Percentiles rank a stretch among this genome's conserved stretches.
phyloP scores from a whole-genome alignment of 257 asterid species.

The Solanum phureja region DNA sequence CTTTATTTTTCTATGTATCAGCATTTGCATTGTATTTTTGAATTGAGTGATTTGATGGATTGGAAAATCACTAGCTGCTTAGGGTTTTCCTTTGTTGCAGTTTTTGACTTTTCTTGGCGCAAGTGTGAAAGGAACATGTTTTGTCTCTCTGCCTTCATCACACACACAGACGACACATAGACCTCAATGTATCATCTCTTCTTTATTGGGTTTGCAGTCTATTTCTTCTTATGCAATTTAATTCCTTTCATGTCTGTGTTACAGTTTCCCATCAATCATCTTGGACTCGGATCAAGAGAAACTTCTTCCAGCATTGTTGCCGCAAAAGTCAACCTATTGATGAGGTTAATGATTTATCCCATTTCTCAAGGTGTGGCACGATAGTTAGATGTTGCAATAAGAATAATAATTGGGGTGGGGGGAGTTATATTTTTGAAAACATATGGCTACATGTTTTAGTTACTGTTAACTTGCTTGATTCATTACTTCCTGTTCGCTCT shows the following conservation, averaged over 20 bases:
- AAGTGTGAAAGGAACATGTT: neutral
- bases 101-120: neutral
- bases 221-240: neutral
- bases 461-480: neutral
- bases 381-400: neutral
- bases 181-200: neutral
- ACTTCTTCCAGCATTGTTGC: slow-evolving; percentile 57
- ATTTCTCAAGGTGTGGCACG: neutral
- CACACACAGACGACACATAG: neutral
- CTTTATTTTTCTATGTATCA: slow-evolving; percentile 15
- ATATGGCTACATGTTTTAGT: too few relatives aligned
- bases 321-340: slow-evolving; percentile 74
- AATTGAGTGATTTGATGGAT: slow-evolving; percentile 32
- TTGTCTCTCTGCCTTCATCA: neutral
- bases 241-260: slow-evolving; percentile 1
- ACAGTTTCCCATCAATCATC: slow-evolving; percentile 50
- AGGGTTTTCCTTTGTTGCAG: slow-evolving; percentile 20
- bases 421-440: too few relatives aligned
- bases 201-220: neutral
- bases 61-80: slow-evolving; percentile 5
- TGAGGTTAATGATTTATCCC: slow-evolving; percentile 41
- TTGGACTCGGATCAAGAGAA: slow-evolving; percentile 65
- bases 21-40: slow-evolving; percentile 36
- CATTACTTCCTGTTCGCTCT: neutral
- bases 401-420: neutral